These are phyloP conservation scores for Vitis hybrid DNA, from an alignment of 177 flowering plant genomes.

Conservation along the genomic window DNA sequence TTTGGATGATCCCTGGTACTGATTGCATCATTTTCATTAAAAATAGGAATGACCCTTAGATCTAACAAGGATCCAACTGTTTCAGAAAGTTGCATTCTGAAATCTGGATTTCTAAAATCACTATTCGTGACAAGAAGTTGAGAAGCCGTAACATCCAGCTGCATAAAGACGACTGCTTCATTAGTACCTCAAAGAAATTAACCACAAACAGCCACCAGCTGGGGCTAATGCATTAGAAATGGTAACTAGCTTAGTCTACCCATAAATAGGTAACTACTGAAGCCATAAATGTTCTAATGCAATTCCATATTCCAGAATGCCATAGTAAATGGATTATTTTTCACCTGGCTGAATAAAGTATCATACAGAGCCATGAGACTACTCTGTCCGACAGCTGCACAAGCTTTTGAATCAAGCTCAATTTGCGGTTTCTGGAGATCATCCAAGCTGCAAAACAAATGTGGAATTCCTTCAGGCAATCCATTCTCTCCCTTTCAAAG, in stretches of 20 bases:
- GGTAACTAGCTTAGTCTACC: too few species aligned
- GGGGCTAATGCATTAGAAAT: background rate
- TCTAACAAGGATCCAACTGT: slow-evolving; percentile 66
- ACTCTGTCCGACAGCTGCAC: slow-evolving; percentile 98
- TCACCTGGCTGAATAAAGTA: slow-evolving; percentile 85
- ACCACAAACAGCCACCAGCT: background rate
- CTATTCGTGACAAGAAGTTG: slow-evolving; percentile 95
- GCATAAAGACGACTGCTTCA: slow-evolving; percentile 12
- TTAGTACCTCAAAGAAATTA: background rate
- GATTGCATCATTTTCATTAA: slow-evolving; percentile 97
- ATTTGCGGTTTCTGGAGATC: slow-evolving; percentile 97
- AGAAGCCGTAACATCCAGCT: slow-evolving; percentile 92
- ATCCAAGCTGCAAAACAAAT: slow-evolving; percentile 64
- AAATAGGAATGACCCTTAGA: slow-evolving; percentile 81
- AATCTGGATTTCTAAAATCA: slow-evolving; percentile 75
- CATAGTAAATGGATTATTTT: background rate
- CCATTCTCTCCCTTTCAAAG: too few species aligned
- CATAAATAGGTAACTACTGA: too few species aligned
- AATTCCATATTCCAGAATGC: too few species aligned
- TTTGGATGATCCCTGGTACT: slow-evolving; percentile 95
- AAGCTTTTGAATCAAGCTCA: slow-evolving; percentile 96
- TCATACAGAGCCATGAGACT: slow-evolving; percentile 97
- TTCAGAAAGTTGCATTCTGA: slow-evolving; percentile 76
- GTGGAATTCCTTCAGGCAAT: too few species aligned
- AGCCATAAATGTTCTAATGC: too few species aligned